Base-by-base conservation (phyloP, 2,329 filamentous ascomycete genomes). In the Volutella citrinella region DNA sequence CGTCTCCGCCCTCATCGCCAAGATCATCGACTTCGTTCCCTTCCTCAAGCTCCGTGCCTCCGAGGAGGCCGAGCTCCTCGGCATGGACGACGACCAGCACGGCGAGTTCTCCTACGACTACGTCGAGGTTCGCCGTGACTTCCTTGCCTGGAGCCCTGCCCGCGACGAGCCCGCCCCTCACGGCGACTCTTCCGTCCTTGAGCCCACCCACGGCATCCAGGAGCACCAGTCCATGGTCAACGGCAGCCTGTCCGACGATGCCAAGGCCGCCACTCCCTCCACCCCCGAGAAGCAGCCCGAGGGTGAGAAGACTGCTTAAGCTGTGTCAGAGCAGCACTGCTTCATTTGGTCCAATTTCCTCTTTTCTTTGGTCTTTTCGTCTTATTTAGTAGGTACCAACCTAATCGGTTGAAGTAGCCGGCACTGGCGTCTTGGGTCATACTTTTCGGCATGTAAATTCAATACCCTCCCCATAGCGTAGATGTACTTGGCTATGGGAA, bases 71-170 rank as follows among this genome's bases (percentile, higher is more conserved):
- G 87, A 93, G 64, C 78, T 91, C 10, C 78, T 91, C 36, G 87
- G 87, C 49, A 90, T 91, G 84, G 87, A 93, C 55, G 87, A 91
- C 57, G 86, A 91, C 65, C 87, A 93, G 67, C 84, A 91, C 51
- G 87, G 87, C 63, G 87, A 93, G 65, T 93, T 91, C 58, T 87
- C 86, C 10, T 91, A 91, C 70, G 87, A 93, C 61, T 93, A 91
- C 61, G 87, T 93, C 47, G 87, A 93, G 73, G 85, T 91, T 39
- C 83, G 87, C 56, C 80, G 87, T 54, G 87, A 93, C 65, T 93
- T 90, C 71, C 78, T 93, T 23, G 87, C 87, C 39, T 93, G 87
- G 87, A 90, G 84, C 19, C 87, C 87, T 2, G 80, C 83, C 20
- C 82, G 82, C 55, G 72, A 69, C 42, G 79, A 85, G 48, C 82